A percentile compares a stretch with the other conserved stretches of the same genome.
These are phyloP conservation scores for Fusarium sp. DNA, from an alignment of 2,329 filamentous ascomycete genomes.

Conservation along the genomic window DNA sequence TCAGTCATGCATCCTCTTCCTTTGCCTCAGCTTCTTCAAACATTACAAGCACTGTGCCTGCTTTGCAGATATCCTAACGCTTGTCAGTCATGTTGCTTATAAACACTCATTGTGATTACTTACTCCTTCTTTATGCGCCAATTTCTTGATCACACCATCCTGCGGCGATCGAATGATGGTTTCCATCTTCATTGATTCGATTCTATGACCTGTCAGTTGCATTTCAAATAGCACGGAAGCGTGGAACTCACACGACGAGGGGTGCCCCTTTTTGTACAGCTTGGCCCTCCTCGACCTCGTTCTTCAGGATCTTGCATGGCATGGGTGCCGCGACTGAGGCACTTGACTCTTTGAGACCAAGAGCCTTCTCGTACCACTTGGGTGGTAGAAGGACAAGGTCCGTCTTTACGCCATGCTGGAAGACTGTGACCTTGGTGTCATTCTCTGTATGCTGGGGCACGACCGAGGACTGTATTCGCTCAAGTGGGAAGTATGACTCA, in stretches of 20 bases:
- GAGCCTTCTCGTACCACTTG: constrained; percentile 85
- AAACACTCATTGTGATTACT: constrained; percentile 47
- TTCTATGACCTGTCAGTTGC: constrained; percentile 57
- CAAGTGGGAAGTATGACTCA: constrained; percentile 77
- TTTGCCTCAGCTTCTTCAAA: constrained; percentile 67
- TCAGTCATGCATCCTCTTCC: constrained; percentile 41
- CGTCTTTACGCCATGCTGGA: constrained; percentile 74
- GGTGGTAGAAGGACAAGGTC: constrained; percentile 70
- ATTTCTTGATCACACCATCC: constrained; percentile 74
- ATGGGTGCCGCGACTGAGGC: constrained; percentile 93
- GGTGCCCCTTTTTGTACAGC: constrained; percentile 85
- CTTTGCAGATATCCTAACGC: constrained; percentile 78
- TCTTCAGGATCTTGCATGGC: constrained; percentile 95
- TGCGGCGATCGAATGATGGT: constrained; percentile 84
- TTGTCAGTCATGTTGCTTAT: constrained; percentile 27
- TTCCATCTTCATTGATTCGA: constrained; percentile 93
- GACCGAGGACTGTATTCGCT: constrained; percentile 82
- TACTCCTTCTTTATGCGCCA: constrained; percentile 81
- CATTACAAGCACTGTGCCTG: constrained; percentile 77
- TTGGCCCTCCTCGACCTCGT: constrained; percentile 86
- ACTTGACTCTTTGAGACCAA: constrained; percentile 81
- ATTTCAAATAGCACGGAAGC: constrained; percentile 38
- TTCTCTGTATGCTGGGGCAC: constrained; percentile 67
- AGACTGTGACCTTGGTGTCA: constrained; percentile 76
- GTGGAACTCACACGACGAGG: constrained; percentile 76